Evolutionary conservation across 176 grass and related monocot species (phyloP).

Genomic region (Areca catechu): DNA sequence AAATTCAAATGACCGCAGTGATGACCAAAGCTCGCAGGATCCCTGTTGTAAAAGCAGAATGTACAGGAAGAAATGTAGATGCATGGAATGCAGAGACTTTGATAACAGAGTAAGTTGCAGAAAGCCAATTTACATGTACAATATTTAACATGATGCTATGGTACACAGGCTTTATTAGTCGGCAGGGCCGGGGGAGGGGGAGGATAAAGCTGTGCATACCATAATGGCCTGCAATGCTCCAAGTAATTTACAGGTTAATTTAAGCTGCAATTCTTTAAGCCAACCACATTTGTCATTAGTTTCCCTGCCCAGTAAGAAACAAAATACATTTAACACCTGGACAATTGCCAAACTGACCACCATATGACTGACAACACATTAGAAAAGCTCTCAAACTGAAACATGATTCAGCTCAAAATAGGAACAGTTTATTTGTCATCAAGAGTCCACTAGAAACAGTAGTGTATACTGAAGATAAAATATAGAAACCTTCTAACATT

Average conservation of each 20-base stretch:
- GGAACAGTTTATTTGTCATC: too few species aligned
- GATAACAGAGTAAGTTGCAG: conserved; percentile 5
- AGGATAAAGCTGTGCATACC: conserved; percentile 18
- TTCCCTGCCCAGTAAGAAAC: not conserved
- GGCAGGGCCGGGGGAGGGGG: too few species aligned
- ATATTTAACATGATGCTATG: conserved; percentile 6
- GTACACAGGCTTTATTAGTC: conserved; percentile 6
- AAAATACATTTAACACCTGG: not conserved
- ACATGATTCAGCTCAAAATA: too few species aligned
- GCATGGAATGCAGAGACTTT: conserved; percentile 5
- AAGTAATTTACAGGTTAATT: conserved; percentile 13
- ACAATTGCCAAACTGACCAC: too few species aligned
- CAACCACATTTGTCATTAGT: not conserved
- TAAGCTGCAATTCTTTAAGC: conserved; percentile 6
- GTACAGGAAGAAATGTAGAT: not conserved
- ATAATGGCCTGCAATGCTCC: conserved; percentile 2
- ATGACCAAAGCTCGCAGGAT: too few species aligned
- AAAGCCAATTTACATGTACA: conserved; percentile 24
- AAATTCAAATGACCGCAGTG: too few species aligned
- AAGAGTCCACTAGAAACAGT: too few species aligned
- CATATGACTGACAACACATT: too few species aligned
- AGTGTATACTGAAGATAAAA: too few species aligned
- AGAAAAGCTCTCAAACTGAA: too few species aligned
- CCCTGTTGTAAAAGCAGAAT: not conserved
- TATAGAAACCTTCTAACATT: too few species aligned